Base-by-base conservation (phyloP, 257 asterid genomes). In the Datura wrightii region DNA sequence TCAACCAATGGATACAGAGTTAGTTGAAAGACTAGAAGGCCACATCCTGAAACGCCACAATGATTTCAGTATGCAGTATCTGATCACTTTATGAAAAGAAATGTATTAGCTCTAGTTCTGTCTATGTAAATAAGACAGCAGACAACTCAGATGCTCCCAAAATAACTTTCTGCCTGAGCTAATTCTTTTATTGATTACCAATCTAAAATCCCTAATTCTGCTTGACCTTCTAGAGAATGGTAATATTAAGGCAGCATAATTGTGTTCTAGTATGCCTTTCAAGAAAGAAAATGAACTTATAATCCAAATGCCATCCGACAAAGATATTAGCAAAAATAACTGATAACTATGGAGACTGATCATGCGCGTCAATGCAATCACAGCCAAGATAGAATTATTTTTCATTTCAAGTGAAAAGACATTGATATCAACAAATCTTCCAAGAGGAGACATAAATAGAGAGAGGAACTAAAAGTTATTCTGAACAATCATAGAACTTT, bases 11-110 rank as follows among this genome's bases (percentile, higher is more conserved):
- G 90, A 82, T 94, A 95, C 6, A 94, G 24, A 52, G 89, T 85
- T 56, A 94, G 93, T 91, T 95, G 98, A 91, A 90, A 93, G 87
- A 93, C 34, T 69, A 95, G 82, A 91, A 95, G 91, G 11, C 97
- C 95, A 80, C 88, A 87, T 48, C 99, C 99, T 94, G 92, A 86
- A 89, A 34, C 69, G 55, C 53, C 19, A 79, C 69, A 13, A 62
- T 83, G 11, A 54, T 8, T 44, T 79, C 41, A 65, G 50, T 16
- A 79, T 8, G 59, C 8, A 83, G 54, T 31, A 36, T 16, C 55
- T 9, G 24, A 39, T 46, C 16, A 46, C 15, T 58, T 58, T 6
- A 58, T 16, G 36, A 58, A 37, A 39, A 10, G 53, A 54, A 41
- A 62, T 41, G 14, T 41, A 14, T 66, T 36, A 5, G 5, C 5